These are phyloP conservation scores for Colletotrichum spinosum DNA, from an alignment of 2,329 filamentous ascomycete genomes.

Conservation along the genomic window DNA sequence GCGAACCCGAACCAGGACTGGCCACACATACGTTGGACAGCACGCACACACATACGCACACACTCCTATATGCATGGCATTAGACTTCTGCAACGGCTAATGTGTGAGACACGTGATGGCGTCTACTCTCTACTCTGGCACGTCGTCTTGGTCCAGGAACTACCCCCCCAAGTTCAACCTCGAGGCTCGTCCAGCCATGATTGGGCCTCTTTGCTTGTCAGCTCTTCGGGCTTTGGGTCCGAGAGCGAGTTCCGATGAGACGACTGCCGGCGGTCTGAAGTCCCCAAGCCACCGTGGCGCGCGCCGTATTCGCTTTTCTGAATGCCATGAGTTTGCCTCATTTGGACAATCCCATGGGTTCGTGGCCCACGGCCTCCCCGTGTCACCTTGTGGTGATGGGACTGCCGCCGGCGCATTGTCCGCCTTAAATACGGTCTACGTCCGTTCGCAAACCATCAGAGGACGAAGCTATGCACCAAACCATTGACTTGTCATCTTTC, in stretches of 20 bases:
- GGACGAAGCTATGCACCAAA: not conserved
- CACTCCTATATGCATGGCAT: constrained; percentile 1
- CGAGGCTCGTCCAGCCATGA: constrained; percentile 1
- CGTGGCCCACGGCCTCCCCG: no score
- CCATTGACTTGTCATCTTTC: not conserved
- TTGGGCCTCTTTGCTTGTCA: constrained; percentile 1
- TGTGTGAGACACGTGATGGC: constrained; percentile 36
- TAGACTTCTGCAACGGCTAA: constrained; percentile 30
- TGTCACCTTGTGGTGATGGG: no score
- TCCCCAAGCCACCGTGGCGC: constrained; percentile 21
- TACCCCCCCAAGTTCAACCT: not conserved
- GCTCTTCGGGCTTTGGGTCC: not conserved
- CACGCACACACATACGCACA: not conserved
- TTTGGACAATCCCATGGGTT: no score
- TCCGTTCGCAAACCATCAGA: constrained; percentile 11
- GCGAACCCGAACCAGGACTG: constrained; percentile 24
- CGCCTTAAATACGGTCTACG: not conserved
- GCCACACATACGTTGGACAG: constrained; percentile 9
- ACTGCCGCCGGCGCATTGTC: no score
- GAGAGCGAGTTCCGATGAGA: constrained; percentile 4
- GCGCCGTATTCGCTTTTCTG: constrained; percentile 6
- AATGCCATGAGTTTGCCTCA: not conserved
- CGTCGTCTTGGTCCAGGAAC: constrained; percentile 8
- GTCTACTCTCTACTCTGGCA: not conserved
- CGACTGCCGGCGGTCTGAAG: not conserved